Evolutionary conservation across 768 basidiomycete species (phyloP).

Genomic region (Leccinum uliginosum): DNA sequence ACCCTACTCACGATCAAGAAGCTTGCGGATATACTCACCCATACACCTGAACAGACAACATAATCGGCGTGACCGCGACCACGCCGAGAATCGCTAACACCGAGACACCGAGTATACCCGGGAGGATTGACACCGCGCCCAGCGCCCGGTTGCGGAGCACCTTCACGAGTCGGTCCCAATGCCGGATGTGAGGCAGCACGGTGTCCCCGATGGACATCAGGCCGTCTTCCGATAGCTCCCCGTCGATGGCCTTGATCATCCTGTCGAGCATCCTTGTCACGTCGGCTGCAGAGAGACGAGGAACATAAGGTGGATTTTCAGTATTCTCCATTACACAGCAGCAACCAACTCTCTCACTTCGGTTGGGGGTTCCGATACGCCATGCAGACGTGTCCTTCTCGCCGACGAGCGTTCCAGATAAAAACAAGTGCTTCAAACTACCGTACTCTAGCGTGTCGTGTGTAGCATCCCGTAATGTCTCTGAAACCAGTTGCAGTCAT

Average conservation of each 20-base stretch:
- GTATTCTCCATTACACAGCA: not conserved
- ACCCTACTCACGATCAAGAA: not conserved
- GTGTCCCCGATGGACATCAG: not conserved
- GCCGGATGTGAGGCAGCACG: not conserved
- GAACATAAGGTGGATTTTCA: not conserved
- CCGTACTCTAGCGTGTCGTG: not conserved
- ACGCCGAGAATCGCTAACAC: constrained; percentile 12
- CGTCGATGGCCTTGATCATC: not conserved
- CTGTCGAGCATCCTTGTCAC: not conserved
- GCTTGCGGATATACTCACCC: constrained; percentile 7
- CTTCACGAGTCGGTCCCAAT: not conserved
- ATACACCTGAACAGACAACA: constrained; percentile 1
- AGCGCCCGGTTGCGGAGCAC: not conserved
- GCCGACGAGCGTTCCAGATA: not conserved
- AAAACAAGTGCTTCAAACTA: not conserved
- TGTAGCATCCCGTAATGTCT: not conserved
- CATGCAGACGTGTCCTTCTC: constrained; percentile 13
- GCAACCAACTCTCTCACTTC: constrained; percentile 4
- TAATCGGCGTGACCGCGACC: constrained; percentile 5
- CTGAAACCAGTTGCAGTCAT: not conserved
- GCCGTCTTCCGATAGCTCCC: not conserved
- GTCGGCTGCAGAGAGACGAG: not conserved
- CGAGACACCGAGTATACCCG: constrained; percentile 19
- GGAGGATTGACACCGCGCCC: constrained; percentile 5
- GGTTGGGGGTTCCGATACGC: constrained; percentile 16